Base-by-base conservation (phyloP, 805 yeast species). In the Saturnispora hagleri region DNA sequence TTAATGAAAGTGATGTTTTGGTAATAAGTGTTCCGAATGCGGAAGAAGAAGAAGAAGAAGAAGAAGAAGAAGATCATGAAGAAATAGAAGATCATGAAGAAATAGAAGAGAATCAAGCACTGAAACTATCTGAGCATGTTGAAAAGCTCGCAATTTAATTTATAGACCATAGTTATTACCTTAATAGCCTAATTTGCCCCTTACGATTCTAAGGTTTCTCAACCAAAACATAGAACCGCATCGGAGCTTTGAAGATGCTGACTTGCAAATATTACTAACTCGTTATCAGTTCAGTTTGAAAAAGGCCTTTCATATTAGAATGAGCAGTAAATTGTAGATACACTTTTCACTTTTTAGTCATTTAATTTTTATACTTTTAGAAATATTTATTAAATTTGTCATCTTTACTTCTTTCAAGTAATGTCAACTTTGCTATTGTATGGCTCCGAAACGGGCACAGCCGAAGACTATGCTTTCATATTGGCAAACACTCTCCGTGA, bases 401-500 rank as follows among this genome's bases (percentile, higher is more conserved):
- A 17, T 18, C 15, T 12, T 10, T 13, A 4, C 26, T 22, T 24
- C 17, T 34, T n/a, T 26, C 6, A 4, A 86, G 10, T 79, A 81
- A 18, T 48, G 51, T 36, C 52, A 22, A 38, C 33, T 20, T 40
- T 50, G 36, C 78, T 93, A 5, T 69, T 93, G 0, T 90, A 85
- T 66, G 97, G 97, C 0, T 83, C 96, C 1, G 98, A 90, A 62
- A 87, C 97, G 0, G 98, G 97, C 0, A 90, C 86, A 61, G 77
- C 96, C 1, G 86, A 85, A 60, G 97, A 91, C 60, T 83, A 79
- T 61, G 96, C 97, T 0, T 74, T 76, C 41, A 73, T 80, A 33
- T 68, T 90, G 24, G 74, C 80, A 73, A 86, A 46, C 77, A 77
- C 48, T 74, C 86, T 57, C 66, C 72, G 47, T 76, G 77, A 84